Evolutionary conservation across 2,329 filamentous ascomycete genomes (phyloP).

Genomic region (Gaeumannomyces sp.): DNA sequence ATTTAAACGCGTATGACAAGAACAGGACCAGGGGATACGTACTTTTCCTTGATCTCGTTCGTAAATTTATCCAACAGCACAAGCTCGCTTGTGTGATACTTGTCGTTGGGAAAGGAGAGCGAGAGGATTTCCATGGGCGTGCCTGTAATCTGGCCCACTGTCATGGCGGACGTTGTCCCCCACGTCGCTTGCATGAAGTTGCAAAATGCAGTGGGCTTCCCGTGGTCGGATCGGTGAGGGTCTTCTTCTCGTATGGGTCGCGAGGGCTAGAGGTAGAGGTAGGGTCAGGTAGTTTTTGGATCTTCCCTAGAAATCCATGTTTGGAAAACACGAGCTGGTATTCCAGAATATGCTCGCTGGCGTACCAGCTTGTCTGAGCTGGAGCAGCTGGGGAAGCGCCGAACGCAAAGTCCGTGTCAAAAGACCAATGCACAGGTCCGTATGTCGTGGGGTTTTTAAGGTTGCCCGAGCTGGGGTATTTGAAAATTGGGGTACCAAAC

Average conservation of each 20-base stretch:
- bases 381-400: too few relatives aligned
- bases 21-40: neutral
- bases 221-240: neutral
- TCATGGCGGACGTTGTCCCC: neutral
- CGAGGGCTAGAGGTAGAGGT: neutral
- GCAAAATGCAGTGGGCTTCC: neutral
- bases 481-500: neutral
- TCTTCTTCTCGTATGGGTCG: neutral
- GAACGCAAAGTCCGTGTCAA: neutral
- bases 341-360: slow-evolving; percentile 3
- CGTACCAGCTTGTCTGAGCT: neutral
- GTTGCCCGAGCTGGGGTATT: neutral
- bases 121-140: neutral
- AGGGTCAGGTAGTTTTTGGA: neutral
- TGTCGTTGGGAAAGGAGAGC: neutral
- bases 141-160: neutral
- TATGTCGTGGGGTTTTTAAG: neutral
- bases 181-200: neutral
- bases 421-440: neutral
- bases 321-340: neutral
- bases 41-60: neutral
- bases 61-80: neutral
- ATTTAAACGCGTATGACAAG: too few relatives aligned
- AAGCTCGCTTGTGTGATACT: neutral
- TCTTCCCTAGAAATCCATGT: neutral